Evolutionary conservation across 108 stramenopile species (phyloP).

Genomic region (Cyclotella sp.): DNA sequence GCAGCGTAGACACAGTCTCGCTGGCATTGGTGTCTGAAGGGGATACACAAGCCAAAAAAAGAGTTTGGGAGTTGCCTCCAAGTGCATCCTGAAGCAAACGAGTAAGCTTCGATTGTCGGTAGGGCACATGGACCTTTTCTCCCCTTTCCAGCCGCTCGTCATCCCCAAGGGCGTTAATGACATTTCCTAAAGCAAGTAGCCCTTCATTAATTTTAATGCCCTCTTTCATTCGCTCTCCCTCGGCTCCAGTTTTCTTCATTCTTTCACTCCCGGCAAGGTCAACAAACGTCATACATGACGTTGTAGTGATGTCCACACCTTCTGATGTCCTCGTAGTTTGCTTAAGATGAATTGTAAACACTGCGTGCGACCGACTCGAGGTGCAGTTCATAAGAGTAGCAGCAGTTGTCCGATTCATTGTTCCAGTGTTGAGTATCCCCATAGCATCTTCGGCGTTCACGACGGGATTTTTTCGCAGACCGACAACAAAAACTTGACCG

Average conservation of each 20-base stretch:
- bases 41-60: constrained; percentile 94
- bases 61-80: constrained; percentile 96
- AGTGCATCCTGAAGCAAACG: constrained; percentile 94
- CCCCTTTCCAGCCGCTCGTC: constrained; percentile 74
- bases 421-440: constrained; percentile 85
- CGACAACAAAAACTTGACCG: constrained; percentile 52
- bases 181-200: constrained; percentile 96
- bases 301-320: constrained; percentile 71
- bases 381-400: constrained; percentile 92
- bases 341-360: constrained; percentile 71
- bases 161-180: constrained; percentile 97
- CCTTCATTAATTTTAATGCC: constrained; percentile 98
- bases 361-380: constrained; percentile 84
- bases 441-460: constrained; percentile 56
- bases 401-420: constrained; percentile 91
- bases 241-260: constrained; percentile 94
- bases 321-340: constrained; percentile 56
- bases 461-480: constrained; percentile 46
- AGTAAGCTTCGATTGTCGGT: constrained; percentile 95
- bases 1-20: constrained; percentile 94
- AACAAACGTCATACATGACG: constrained; percentile 87
- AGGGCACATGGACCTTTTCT: constrained; percentile 84
- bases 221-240: constrained; percentile 86
- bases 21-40: constrained; percentile 92
- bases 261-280: constrained; percentile 93